Base-by-base conservation (phyloP, 768 basidiomycete species). In the Auriculariales sp. region DNA sequence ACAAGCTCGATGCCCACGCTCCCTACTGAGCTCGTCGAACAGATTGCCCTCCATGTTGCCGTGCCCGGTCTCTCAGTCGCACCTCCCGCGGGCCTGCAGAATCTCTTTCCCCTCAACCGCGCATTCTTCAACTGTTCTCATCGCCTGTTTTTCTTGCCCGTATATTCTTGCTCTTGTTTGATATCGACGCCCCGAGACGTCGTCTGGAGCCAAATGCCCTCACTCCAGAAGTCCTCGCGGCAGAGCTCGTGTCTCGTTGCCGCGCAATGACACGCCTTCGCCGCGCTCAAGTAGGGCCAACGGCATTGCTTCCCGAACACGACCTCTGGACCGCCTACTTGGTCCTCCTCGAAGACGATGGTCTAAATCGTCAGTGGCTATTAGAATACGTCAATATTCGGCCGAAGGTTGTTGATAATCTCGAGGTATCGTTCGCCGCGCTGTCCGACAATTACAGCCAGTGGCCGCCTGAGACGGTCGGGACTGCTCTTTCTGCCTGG, bases 341-440 rank as follows among this genome's bases (percentile, higher is more conserved):
- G 53, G 79, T 82, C 74, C 57, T 76, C n/a, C 57, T 79, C 28
- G 81, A 83, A 58, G 73, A 71, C 54, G 68, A 70, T 31, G 66
- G 66, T 3, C 58, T 67, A 46, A 79, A 78, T 55, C 68, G 68
- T 50, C 57, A 53, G 22, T 72, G 78, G 24, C 66, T 81, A 9
- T 14, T 50, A 28, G 35, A 44, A 10, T 44, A 44, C 39, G 39
- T 25, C 39, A 7, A 19, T 25, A 25, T 44, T 25, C 39, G 39
- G 22, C 9, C 19, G 22, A 4, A 24, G 6, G 7, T 44, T 12
- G 22, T 44, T 25, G 14, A 24, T 25, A 19, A 19, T 19, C 4
- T 44, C 12, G 17, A 19, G 39, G 6, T 5, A 7, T 44, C 12
- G 14, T 11, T 44, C 9, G 19, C 17, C 19, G 19, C 5, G 39